phyloP scores from a whole-genome alignment of 345 rosid genomes.

The Camelina sativa region DNA sequence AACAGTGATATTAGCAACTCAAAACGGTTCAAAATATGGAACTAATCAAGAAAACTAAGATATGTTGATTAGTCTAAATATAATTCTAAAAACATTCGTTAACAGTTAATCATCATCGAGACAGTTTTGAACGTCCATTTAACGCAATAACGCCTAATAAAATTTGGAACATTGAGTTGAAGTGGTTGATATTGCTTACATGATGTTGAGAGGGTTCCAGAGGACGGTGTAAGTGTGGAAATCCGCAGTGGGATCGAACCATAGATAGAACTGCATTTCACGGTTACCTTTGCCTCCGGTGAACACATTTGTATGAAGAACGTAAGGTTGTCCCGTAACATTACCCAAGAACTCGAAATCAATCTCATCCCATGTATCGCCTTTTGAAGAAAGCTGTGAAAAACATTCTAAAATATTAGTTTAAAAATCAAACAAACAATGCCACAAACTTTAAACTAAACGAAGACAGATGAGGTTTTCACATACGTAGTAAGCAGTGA shows the following conservation, averaged over 20 bases:
- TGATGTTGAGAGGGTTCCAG: constrained; percentile 67
- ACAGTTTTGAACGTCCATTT: no score
- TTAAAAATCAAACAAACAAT: background rate
- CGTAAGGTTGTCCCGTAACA: constrained; percentile 70
- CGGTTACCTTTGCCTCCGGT: constrained; percentile 72
- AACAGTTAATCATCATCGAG: no score
- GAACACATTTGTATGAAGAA: constrained; percentile 71
- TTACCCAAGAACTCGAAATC: constrained; percentile 87
- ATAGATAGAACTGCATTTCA: constrained; percentile 81
- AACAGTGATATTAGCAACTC: background rate
- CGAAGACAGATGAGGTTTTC: background rate
- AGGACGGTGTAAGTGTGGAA: constrained; percentile 80
- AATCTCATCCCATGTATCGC: constrained; percentile 71
- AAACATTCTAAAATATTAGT: constrained; percentile 18
- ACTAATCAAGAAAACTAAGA: no score
- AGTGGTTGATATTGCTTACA: constrained; percentile 43
- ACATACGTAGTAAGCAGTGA: constrained; percentile 69
- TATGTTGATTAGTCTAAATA: no score
- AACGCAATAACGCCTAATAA: no score
- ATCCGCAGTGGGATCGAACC: constrained; percentile 80
- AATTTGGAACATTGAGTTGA: no score
- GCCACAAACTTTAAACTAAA: background rate
- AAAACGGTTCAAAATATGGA: no score
- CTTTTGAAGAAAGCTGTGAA: constrained; percentile 58
- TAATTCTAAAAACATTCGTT: no score